phyloP scores from a whole-genome alignment of 495 filamentous ascomycete species.

The Podospora fimiseda region DNA sequence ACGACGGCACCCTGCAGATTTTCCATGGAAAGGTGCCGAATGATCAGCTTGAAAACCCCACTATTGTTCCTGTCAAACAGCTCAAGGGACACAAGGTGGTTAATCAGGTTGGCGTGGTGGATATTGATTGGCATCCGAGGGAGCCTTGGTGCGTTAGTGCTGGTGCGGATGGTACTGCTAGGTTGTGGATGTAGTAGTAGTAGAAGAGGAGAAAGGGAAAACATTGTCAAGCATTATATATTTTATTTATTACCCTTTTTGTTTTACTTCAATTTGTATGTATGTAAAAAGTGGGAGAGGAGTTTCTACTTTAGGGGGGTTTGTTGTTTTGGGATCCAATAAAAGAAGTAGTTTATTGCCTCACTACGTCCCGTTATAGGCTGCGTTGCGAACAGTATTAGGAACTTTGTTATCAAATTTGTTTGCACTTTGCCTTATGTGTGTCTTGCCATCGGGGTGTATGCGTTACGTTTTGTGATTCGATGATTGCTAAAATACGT shows the following conservation, averaged over 20 bases:
- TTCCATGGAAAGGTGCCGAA: constrained; percentile 94
- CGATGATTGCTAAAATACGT: too few species aligned
- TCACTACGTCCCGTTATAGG: too few species aligned
- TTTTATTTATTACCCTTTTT: neutral
- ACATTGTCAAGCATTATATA: constrained; percentile 9
- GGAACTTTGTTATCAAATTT: too few species aligned
- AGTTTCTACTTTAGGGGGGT: too few species aligned
- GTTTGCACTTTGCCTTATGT: too few species aligned
- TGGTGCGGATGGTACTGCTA: constrained; percentile 78
- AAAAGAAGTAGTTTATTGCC: too few species aligned
- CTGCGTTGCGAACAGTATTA: too few species aligned
- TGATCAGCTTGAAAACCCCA: constrained; percentile 91
- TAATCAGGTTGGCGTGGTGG: constrained; percentile 78
- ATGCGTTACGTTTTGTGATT: too few species aligned
- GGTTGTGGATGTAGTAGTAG: constrained; percentile 38
- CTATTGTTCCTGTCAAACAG: constrained; percentile 92
- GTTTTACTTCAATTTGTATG: neutral
- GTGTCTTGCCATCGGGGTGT: too few species aligned
- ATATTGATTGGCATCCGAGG: constrained; percentile 88
- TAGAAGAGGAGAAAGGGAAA: neutral
- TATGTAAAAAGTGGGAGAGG: neutral
- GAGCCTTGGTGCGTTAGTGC: constrained; percentile 92
- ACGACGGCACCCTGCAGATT: constrained; percentile 89
- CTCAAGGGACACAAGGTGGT: constrained; percentile 81
- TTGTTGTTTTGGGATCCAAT: too few species aligned